Evolutionary conservation across 1,284 basidiomycete genomes (phyloP).

Genomic region (Ceratobasidium sp.): DNA sequence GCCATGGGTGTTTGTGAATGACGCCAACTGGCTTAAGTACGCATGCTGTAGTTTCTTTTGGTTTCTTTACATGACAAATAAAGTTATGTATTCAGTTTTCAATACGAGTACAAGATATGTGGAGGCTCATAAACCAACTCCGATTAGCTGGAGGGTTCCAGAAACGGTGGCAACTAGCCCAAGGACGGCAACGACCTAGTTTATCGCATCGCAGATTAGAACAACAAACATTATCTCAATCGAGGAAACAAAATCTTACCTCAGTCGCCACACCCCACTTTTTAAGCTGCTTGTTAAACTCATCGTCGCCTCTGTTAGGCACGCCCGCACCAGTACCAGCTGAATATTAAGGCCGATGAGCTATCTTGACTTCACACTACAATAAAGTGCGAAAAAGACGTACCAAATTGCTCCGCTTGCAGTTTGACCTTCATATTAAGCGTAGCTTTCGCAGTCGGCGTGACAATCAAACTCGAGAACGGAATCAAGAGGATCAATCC

Average conservation of each 20-base stretch:
- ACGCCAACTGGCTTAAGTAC: no score
- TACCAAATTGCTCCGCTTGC: conserved; percentile 40
- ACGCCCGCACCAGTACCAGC: conserved; percentile 40
- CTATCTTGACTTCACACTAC: background rate
- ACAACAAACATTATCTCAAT: no score
- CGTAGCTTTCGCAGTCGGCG: conserved; percentile 10
- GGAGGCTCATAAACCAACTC: conserved; percentile 23
- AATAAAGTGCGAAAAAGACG: background rate
- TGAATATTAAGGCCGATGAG: background rate
- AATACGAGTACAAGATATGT: no score
- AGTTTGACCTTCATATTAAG: conserved; percentile 31
- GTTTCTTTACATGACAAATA: no score
- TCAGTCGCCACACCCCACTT: conserved; percentile 38
- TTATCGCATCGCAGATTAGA: no score
- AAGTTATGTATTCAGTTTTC: no score
- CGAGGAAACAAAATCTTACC: background rate
- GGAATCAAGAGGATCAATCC: conserved; percentile 18
- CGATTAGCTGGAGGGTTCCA: conserved; percentile 36
- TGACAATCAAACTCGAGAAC: conserved; percentile 31
- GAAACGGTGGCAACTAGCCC: conserved; percentile 37
- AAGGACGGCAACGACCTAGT: conserved; percentile 32
- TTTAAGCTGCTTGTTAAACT: conserved; percentile 36
- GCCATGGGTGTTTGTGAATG: no score
- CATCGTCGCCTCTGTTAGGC: conserved; percentile 32
- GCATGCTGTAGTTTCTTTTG: no score